Conservation (phyloP, 805 yeast genomes). For the Monosporozyma aquatica region DNA sequence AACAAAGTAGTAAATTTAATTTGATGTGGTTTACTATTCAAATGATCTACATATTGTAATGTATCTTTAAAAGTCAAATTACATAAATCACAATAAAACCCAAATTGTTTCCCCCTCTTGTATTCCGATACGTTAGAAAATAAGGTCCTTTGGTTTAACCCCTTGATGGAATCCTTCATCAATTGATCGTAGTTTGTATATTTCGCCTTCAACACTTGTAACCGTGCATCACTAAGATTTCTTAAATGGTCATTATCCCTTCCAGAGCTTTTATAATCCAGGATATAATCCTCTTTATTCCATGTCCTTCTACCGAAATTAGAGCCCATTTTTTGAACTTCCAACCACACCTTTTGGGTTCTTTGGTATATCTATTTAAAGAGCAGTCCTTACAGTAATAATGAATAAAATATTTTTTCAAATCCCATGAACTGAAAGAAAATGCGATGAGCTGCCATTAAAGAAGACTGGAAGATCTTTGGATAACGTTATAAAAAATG, state of each 20-base stretch:
- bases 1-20: slow-evolving; percentile 32
- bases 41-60: slow-evolving; percentile 71
- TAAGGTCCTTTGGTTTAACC: slow-evolving; percentile 30
- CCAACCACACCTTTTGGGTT: no score
- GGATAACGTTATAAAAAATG: no score
- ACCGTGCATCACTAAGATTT: slow-evolving; percentile 3
- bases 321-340: slow-evolving; percentile 11
- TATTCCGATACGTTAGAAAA: slow-evolving; percentile 24
- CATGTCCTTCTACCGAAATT: slow-evolving; percentile 58
- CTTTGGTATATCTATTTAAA: not conserved
- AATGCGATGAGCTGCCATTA: no score
- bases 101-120: slow-evolving; percentile 54
- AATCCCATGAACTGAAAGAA: no score
- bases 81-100: slow-evolving; percentile 79
- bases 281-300: slow-evolving; percentile 60
- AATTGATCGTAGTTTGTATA: slow-evolving; percentile 20
- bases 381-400: not conserved
- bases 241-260: slow-evolving; percentile 2
- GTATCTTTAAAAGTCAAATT: slow-evolving; percentile 75
- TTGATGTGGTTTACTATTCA: slow-evolving; percentile 65
- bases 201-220: slow-evolving; percentile 10
- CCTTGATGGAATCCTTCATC: slow-evolving; percentile 20
- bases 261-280: slow-evolving; percentile 22
- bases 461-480: no score
- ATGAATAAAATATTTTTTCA: no score